Evolutionary conservation across 2,329 filamentous ascomycete genomes (phyloP), one percentile per base, ranked within the genome.

Genomic region (Periconia macrospinosa): DNA sequence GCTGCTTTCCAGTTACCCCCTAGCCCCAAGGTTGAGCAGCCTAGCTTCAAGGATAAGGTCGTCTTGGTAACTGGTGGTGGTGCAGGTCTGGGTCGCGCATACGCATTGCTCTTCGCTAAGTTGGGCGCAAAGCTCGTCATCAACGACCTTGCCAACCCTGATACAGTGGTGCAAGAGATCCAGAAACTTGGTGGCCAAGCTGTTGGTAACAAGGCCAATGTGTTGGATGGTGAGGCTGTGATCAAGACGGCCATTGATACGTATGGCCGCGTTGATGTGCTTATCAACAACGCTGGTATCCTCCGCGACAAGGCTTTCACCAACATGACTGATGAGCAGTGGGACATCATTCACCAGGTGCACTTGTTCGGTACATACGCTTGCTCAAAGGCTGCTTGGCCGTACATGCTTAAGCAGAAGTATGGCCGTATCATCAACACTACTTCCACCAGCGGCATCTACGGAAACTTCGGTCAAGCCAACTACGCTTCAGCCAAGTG

Each of bases 231-330:
- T 45, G 92, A 97, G 51, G 83, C 83, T 40, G 91, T 97, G 45
- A 87, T 99, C 67, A 95, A 97, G 83, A 87, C 85, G 53, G 93
- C 93, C 52, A 95, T 99, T 68, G 93, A 97, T 71, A 87, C 89
- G 41, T 97, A 90, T 73, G 94, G 94, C 66, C 90, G 94, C 66
- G 84, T 99, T 66, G 94, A 99, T 72, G 92, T 99, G 59, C 77
- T 99, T 60, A 84, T 99, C 81, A 99, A 99, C 86, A 99, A 99
- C 71, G 94, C 94, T 49, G 94, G 94, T 70, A 99, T 99, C 66
- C 86, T 99, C 50, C 88, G 94, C 46, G 94, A 99, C 82, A 97
- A 97, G 86, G 92, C 94, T 41, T 99, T 99, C 76, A 83, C 83
- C 76, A 97, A 97, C 82, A 97, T 99, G 93, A 90, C 92, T 56